Evolutionary conservation across 495 filamentous ascomycete genomes (phyloP), one percentile per base, ranked within the genome.

Genomic region (Aspergillus wentii): DNA sequence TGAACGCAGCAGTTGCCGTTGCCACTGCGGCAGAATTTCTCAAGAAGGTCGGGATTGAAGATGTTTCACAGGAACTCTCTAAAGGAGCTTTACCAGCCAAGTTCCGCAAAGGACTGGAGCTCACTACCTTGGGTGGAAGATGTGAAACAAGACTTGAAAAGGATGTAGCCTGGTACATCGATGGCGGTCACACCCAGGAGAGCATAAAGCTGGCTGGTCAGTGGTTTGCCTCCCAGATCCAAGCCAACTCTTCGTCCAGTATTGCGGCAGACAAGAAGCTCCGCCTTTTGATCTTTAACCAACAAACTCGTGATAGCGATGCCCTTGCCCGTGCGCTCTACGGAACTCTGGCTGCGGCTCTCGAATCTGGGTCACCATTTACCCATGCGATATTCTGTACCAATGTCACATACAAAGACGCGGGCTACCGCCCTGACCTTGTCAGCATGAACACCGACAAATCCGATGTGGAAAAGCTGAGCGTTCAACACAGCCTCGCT

Each of bases 251-350:
- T 48, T 94, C 50, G 49, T 66, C 35, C 41, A 54, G 41, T 60
- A 70, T 64, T 56, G 54, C 51, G 39, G 56, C 41, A 26, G 59
- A 38, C 31, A 56, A 59, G 48, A 66, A 48, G 51, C 54, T 54
- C 8, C 72, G 80, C n/a, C 78, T 89, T 35, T 67, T 98, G 37
- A 79, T 98, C 34, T 98, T 97, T 74, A 98, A 98, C 62, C 92
- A 98, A 51, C 91, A 96, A 54, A 88, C 83, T 8, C 82, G 90
- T 13, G 75, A 83, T 35, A 86, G 89, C 37, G 59, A 60, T 18
- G 68, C 75, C 8, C 64, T 85, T n/a, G 82, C 83, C 8, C 61
- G 73, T 9, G 72, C 78, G 1, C 79, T 94, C 14, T 74, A 90
- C 44, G 63, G 72, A 17, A 80, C 79, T 1, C 73, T 97, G 21